Evolutionary conservation across 2,329 filamentous ascomycete species (phyloP).

Genomic region (Fusarium redolens): DNA sequence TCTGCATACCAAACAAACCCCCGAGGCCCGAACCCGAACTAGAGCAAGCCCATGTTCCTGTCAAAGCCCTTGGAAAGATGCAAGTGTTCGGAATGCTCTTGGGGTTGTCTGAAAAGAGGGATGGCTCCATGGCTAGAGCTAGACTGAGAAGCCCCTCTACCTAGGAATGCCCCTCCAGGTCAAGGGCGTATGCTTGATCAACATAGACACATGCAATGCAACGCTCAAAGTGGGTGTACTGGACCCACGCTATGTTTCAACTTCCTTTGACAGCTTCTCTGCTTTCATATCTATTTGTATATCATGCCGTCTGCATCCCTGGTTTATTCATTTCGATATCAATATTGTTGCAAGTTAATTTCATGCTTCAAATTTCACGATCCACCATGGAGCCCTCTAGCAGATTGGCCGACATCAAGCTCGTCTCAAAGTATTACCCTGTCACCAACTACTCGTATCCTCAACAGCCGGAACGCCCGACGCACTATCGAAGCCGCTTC

Average conservation of each 20-base stretch:
- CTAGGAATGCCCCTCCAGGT: slow-evolving; percentile 46
- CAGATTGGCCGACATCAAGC: slow-evolving; percentile 53
- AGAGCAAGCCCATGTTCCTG: slow-evolving; percentile 28
- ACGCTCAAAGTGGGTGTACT: slow-evolving; percentile 33
- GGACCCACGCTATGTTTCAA: slow-evolving; percentile 45
- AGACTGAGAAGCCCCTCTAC: slow-evolving; percentile 38
- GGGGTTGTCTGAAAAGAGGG: slow-evolving; percentile 36
- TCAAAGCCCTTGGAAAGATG: slow-evolving; percentile 28
- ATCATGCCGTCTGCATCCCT: slow-evolving; percentile 46
- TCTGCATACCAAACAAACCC: slow-evolving; percentile 42
- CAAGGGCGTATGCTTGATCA: slow-evolving; percentile 40
- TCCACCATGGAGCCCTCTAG: slow-evolving; percentile 52
- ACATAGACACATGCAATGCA: slow-evolving; percentile 34
- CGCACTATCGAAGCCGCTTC: slow-evolving; percentile 35
- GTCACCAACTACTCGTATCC: slow-evolving; percentile 57
- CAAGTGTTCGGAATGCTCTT: slow-evolving; percentile 36
- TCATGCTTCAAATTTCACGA: slow-evolving; percentile 31
- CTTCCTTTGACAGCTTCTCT: slow-evolving; percentile 32
- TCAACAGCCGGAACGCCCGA: slow-evolving; percentile 41
- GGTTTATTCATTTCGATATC: slow-evolving; percentile 27
- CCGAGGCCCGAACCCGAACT: slow-evolving; percentile 28
- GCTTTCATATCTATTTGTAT: slow-evolving; percentile 44
- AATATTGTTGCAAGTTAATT: slow-evolving; percentile 42
- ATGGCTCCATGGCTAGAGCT: slow-evolving; percentile 27
- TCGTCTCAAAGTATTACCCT: slow-evolving; percentile 55